These are phyloP conservation scores for Fistulinella cinereoalba DNA, from an alignment of 1,284 basidiomycete genomes.

Conservation along the genomic window DNA sequence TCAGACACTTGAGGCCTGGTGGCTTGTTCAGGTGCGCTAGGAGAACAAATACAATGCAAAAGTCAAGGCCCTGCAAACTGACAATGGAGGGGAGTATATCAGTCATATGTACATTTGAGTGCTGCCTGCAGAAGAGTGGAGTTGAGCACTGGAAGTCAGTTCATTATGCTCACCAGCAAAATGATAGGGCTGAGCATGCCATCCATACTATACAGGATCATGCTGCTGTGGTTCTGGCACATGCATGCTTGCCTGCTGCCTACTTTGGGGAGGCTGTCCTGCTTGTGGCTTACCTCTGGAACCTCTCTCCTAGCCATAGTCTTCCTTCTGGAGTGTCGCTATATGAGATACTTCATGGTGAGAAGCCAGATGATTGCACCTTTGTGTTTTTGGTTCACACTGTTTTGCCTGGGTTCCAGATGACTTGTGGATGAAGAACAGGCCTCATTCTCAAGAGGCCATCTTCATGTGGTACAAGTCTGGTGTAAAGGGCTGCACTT, in stretches of 20 bases:
- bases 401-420: not conserved
- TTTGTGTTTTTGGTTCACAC: not conserved
- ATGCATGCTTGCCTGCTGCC: not conserved
- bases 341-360: not conserved
- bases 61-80: too few species aligned
- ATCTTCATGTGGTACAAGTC: not conserved
- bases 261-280: not conserved
- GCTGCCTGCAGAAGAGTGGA: not conserved
- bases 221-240: not conserved
- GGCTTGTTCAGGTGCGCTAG: too few species aligned
- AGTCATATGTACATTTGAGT: too few species aligned
- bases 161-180: conserved; percentile 1
- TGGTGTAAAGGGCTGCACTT: not conserved
- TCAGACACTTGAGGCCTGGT: not conserved
- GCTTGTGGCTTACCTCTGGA: not conserved
- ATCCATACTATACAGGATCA: not conserved
- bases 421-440: not conserved
- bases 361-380: not conserved
- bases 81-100: too few species aligned
- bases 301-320: not conserved
- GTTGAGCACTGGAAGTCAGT: not conserved
- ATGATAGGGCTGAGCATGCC: not conserved
- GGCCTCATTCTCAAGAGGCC: not conserved
- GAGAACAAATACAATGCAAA: too few species aligned
- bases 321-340: not conserved